Evolutionary conservation across 768 basidiomycete genomes (phyloP).

Genomic region (Coprinopsis marcescibilis): DNA sequence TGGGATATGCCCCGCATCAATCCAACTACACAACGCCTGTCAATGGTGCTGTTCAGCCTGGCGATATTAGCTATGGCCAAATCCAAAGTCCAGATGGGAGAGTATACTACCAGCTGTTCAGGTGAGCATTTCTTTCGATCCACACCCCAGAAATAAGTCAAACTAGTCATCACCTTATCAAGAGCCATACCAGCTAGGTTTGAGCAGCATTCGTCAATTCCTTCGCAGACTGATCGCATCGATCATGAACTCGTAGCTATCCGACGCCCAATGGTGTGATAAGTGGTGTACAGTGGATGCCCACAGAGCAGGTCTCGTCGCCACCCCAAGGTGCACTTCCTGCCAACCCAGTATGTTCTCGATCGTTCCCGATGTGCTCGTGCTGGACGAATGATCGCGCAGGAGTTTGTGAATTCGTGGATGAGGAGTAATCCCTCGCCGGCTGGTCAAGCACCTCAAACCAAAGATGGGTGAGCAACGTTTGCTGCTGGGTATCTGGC

Average conservation of each 20-base stretch:
- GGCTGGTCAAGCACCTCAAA: not conserved
- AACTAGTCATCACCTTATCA: constrained; percentile 11
- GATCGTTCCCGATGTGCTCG: not conserved
- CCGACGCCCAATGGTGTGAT: constrained; percentile 64
- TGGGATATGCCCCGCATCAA: constrained; percentile 1
- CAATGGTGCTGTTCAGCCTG: constrained; percentile 1
- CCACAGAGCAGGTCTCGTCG: constrained; percentile 61
- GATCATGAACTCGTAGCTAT: constrained; percentile 46
- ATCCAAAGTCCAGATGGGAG: constrained; percentile 61
- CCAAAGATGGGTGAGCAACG: not conserved
- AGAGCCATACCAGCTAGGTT: constrained; percentile 77
- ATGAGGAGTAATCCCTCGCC: constrained; percentile 31
- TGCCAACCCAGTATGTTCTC: constrained; percentile 44
- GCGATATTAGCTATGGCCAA: constrained; percentile 25
- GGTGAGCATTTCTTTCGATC: constrained; percentile 34
- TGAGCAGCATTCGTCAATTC: constrained; percentile 3
- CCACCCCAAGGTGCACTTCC: constrained; percentile 56
- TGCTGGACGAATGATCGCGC: not conserved
- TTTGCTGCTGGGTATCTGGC: constrained; percentile 36
- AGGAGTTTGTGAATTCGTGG: constrained; percentile 33
- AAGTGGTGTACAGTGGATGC: constrained; percentile 61
- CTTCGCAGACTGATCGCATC: constrained; percentile 18
- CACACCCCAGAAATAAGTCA: constrained; percentile 1
- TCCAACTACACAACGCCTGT: not conserved
- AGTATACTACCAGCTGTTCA: constrained; percentile 68